Evolutionary conservation across 73 alveolate species (phyloP).

Genomic region (Effrenium voratum): DNA sequence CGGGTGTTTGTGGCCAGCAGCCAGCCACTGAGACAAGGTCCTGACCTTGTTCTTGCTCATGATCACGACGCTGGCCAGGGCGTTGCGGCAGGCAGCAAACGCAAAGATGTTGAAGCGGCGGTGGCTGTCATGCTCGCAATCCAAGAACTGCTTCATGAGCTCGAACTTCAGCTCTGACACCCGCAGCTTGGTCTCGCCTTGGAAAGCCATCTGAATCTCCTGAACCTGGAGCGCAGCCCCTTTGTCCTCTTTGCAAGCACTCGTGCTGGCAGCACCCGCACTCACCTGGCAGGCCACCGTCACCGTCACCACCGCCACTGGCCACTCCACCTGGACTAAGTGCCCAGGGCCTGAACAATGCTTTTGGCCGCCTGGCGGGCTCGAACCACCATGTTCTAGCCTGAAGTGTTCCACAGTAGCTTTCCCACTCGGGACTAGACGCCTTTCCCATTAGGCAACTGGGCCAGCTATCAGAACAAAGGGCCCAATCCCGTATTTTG

Average conservation of each 20-base stretch:
- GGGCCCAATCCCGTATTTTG: too few species aligned
- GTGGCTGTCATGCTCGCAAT: background rate
- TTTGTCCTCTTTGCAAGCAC: background rate
- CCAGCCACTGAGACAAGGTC: background rate
- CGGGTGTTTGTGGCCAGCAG: background rate
- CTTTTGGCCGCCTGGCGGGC: too few species aligned
- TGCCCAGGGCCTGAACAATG: too few species aligned
- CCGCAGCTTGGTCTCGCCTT: background rate
- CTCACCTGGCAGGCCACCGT: constrained; percentile 9
- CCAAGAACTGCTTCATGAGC: background rate
- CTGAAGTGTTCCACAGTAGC: too few species aligned
- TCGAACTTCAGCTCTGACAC: background rate
- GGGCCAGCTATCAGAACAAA: too few species aligned
- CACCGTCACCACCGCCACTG: too few species aligned
- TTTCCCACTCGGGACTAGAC: too few species aligned
- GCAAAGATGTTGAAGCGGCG: background rate
- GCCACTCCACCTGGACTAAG: too few species aligned
- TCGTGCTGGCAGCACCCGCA: background rate
- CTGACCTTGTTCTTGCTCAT: background rate
- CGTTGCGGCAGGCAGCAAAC: background rate
- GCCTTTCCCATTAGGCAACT: too few species aligned
- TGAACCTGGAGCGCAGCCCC: background rate
- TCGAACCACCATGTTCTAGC: too few species aligned
- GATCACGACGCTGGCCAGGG: background rate
- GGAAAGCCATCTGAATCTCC: background rate